Evolutionary conservation across 208 protist genomes (phyloP), one percentile per base, ranked within the genome.

Genomic region (Crithidia brevicula): DNA sequence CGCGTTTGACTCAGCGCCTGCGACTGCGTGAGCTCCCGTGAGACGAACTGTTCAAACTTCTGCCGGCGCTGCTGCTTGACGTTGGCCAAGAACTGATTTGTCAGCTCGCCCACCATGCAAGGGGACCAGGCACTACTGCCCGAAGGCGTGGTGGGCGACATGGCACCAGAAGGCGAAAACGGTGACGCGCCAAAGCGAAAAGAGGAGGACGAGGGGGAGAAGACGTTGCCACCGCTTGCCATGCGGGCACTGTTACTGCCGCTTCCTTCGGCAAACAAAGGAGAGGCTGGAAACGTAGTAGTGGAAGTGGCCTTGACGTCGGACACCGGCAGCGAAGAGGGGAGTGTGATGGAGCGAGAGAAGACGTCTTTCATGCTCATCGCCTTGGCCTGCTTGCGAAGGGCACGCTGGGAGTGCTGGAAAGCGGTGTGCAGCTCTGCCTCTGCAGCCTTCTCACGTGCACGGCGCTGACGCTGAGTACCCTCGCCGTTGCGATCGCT

Each of bases 341-440:
- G 56, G 5, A 73, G 58, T 6, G 70, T 49, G 27, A 58, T 7
- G 11, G 70, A 54, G 13, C 54, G 53, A 2, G 70, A 43, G 15
- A 95, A 76, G 38, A 92, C 57, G 27, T 95, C 85, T 34, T 82
- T 82, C 65, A 95, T 84, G 50, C 66, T 90, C 7, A 95, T 43
- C 30, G 71, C 68, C 58, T 76, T 74, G 8, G 80, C 86, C 56
- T 92, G 86, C 38, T 85, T 85, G 5, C 86, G 79, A n/a, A 95
- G 75, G 1, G 72, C 63, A 25, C 80, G 77, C 69, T 95, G 86
- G 1, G 85, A 92, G 43, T 77, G 82, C 30, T 79, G 74, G 68
- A 92, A 94, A 11, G 82, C 79, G 1, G 57, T 58, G 20, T 80
- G 51, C 16, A 74, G 36, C 25, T 74, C 67, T 27, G 88, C 77